phyloP scores from a whole-genome alignment of 2,329 filamentous ascomycete species.

The Xylariaceae sp. region DNA sequence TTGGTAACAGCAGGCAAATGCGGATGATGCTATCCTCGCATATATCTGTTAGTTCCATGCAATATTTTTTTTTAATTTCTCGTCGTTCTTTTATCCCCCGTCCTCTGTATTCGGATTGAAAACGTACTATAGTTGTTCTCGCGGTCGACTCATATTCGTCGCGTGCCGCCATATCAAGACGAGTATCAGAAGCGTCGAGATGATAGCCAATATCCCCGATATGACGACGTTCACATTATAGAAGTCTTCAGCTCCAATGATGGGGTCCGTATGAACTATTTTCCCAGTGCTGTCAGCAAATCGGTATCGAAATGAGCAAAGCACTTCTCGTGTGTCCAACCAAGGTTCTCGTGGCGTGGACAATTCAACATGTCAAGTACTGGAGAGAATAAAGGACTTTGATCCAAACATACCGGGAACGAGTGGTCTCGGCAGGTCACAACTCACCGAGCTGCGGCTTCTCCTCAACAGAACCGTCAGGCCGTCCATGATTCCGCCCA shows the following conservation, averaged over 20 bases:
- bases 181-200: conserved; percentile 32
- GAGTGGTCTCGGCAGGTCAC: conserved; percentile 13
- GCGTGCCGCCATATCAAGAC: conserved; percentile 35
- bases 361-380: no score
- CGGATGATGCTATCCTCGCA: conserved; percentile 36
- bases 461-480: background rate
- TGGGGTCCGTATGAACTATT: conserved; percentile 18
- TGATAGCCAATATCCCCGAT: conserved; percentile 34
- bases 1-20: conserved; percentile 39
- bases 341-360: no score
- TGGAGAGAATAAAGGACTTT: background rate
- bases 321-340: no score
- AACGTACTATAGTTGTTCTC: conserved; percentile 39
- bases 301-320: no score
- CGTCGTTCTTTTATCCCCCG: background rate
- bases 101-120: background rate
- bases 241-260: conserved; percentile 20
- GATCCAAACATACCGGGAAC: conserved; percentile 11
- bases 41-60: background rate
- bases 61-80: background rate
- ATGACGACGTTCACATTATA: conserved; percentile 36
- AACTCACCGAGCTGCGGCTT: conserved; percentile 2
- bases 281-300: conserved; percentile 3
- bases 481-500: conserved; percentile 3
- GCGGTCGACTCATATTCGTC: conserved; percentile 39